phyloP scores from a whole-genome alignment of 73 alveolate species.

The Symbiodinium pilosum region DNA sequence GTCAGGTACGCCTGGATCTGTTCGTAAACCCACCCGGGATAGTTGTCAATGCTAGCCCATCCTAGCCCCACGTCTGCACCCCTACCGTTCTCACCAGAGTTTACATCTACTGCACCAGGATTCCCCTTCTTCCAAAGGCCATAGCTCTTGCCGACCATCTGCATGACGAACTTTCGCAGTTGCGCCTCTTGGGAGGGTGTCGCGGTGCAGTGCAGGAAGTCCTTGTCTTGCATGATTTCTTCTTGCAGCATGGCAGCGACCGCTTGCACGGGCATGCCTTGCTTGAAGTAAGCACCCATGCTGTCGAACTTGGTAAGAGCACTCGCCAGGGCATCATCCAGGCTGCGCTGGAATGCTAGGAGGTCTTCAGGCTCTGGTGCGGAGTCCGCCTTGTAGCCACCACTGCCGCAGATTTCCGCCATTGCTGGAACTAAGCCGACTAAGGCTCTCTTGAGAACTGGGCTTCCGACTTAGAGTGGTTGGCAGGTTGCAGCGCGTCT shows the following conservation, averaged over 20 bases:
- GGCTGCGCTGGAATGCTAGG: neutral
- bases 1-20: neutral
- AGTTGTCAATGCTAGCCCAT: slow-evolving; percentile 61
- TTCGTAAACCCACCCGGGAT: slow-evolving; percentile 30
- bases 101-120: neutral
- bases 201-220: neutral
- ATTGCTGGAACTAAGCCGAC: too few relatives aligned
- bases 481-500: too few relatives aligned
- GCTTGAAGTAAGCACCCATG: neutral
- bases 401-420: too few relatives aligned
- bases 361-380: neutral
- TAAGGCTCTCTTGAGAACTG: too few relatives aligned
- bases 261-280: slow-evolving; percentile 25
- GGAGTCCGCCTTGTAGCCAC: too few relatives aligned
- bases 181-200: neutral
- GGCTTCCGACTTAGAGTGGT: too few relatives aligned
- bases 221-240: neutral
- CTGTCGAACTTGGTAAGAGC: slow-evolving; percentile 47
- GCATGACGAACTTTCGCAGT: neutral
- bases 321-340: slow-evolving; percentile 1
- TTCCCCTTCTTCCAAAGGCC: slow-evolving; percentile 43
- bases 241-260: slow-evolving; percentile 27
- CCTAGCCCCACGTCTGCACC: neutral
- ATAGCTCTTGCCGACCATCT: slow-evolving; percentile 15
- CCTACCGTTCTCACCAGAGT: neutral